These are phyloP conservation scores for Linum lewisii DNA, from an alignment of 345 rosid species.

Conservation along the genomic window DNA sequence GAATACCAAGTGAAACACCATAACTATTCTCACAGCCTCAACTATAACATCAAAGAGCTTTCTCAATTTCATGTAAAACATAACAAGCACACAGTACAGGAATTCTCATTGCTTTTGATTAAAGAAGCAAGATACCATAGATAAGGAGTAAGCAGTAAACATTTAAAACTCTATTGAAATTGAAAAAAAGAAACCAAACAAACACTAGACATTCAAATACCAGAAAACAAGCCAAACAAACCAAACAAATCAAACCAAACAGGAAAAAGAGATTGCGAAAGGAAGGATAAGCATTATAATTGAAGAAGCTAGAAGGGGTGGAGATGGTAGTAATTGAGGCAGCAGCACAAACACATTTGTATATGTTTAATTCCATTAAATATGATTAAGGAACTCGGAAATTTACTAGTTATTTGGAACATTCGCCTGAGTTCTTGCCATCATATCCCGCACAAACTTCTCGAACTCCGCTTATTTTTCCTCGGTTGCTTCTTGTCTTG, in stretches of 20 bases:
- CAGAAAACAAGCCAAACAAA: too few species aligned
- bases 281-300: slow-evolving; percentile 47
- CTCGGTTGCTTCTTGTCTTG: too few species aligned
- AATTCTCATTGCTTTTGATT: background rate
- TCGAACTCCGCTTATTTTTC: too few species aligned
- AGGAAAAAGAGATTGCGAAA: background rate
- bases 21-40: background rate
- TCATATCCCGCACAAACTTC: too few species aligned
- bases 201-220: too few species aligned
- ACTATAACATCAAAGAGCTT: background rate
- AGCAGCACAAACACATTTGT: slow-evolving; percentile 65
- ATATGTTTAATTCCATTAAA: too few species aligned
- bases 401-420: too few species aligned
- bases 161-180: background rate
- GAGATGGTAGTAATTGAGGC: slow-evolving; percentile 65
- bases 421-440: too few species aligned
- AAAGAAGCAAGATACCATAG: background rate
- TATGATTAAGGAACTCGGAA: too few species aligned
- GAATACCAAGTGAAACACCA: too few species aligned
- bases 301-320: slow-evolving; percentile 45
- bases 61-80: background rate
- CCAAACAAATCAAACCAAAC: background rate
- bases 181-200: too few species aligned
- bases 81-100: background rate
- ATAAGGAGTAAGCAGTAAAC: background rate